These are phyloP conservation scores for Hypoxylon sp. DNA, from an alignment of 2,329 filamentous ascomycete genomes.

Conservation along the genomic window DNA sequence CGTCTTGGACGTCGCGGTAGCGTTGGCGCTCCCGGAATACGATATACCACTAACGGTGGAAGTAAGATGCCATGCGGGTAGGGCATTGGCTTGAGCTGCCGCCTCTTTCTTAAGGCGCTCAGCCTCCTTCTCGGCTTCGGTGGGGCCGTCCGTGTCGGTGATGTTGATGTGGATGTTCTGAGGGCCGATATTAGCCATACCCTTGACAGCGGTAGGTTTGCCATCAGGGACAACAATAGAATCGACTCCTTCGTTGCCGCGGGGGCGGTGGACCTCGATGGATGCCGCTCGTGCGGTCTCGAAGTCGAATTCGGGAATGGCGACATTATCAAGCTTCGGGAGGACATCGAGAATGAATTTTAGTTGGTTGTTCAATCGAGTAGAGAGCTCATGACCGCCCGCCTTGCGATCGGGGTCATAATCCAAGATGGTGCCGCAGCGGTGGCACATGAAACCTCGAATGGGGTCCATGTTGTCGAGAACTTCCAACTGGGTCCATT, in stretches of 20 bases:
- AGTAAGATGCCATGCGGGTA: conserved; percentile 80
- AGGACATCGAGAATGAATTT: conserved; percentile 83
- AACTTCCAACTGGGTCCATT: conserved; percentile 93
- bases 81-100: conserved; percentile 76
- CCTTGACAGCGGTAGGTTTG: conserved; percentile 77
- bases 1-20: conserved; percentile 56
- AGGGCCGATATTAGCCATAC: conserved; percentile 75
- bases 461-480: conserved; percentile 78
- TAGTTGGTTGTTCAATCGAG: conserved; percentile 83
- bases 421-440: conserved; percentile 76
- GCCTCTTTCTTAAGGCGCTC: conserved; percentile 76
- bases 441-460: conserved; percentile 84
- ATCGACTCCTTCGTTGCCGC: conserved; percentile 74
- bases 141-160: conserved; percentile 74
- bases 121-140: conserved; percentile 76
- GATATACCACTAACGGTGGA: conserved; percentile 77
- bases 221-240: conserved; percentile 71
- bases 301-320: conserved; percentile 82
- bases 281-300: conserved; percentile 76
- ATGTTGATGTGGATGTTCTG: conserved; percentile 80
- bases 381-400: conserved; percentile 80
- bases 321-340: conserved; percentile 80
- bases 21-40: conserved; percentile 60
- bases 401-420: conserved; percentile 77
- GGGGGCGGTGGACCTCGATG: conserved; percentile 76